These are phyloP conservation scores for Penicillium olsonii DNA, from an alignment of 2,329 filamentous ascomycete species.

Conservation along the genomic window DNA sequence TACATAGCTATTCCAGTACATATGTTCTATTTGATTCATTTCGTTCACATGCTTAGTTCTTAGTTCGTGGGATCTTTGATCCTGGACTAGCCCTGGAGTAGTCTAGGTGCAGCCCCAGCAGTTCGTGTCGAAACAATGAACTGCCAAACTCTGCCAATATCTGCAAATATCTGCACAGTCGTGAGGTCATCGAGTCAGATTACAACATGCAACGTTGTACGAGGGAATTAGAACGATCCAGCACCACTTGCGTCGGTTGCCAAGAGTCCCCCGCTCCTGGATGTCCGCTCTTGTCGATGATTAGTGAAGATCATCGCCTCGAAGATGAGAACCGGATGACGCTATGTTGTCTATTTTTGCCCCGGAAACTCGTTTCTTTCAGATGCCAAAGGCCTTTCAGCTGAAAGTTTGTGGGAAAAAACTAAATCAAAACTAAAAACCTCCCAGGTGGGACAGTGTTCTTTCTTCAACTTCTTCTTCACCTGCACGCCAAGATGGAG, in stretches of 20 bases:
- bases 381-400: no score
- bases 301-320: not conserved
- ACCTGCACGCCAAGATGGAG: not conserved
- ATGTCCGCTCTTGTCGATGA: not conserved
- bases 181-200: not conserved
- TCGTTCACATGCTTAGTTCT: not conserved
- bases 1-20: slow-evolving; percentile 1
- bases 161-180: not conserved
- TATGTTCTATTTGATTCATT: no score
- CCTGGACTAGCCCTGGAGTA: no score
- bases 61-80: no score
- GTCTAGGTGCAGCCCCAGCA: no score
- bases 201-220: not conserved
- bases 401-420: no score
- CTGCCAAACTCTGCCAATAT: not conserved
- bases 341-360: not conserved
- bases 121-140: no score
- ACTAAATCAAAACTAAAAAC: not conserved
- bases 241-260: not conserved
- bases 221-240: not conserved
- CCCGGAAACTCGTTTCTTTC: not conserved
- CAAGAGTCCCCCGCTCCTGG: not conserved
- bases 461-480: not conserved
- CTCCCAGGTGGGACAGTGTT: not conserved
- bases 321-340: not conserved